phyloP scores from a whole-genome alignment of 768 basidiomycete genomes.

The Boletus rex-veris region DNA sequence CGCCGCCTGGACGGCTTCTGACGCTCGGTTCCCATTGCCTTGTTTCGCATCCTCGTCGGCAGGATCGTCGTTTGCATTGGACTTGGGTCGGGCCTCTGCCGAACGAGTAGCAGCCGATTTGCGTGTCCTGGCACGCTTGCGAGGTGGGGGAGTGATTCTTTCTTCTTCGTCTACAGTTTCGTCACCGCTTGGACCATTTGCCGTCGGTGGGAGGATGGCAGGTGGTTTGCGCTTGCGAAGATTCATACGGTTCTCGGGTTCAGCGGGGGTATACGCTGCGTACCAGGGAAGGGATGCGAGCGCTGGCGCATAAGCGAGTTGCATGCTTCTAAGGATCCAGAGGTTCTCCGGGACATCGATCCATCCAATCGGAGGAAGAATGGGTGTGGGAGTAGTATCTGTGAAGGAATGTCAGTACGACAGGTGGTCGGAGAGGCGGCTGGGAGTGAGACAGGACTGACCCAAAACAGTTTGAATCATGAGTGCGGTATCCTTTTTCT shows the following conservation, averaged over 20 bases:
- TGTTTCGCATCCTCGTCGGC: conserved; percentile 4
- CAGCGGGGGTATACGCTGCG: conserved; percentile 28
- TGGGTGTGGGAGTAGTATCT: conserved; percentile 31
- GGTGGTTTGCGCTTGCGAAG: conserved; percentile 32
- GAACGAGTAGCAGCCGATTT: conserved; percentile 15
- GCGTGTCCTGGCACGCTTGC: conserved; percentile 30
- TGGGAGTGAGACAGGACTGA: conserved; percentile 33
- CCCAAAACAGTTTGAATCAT: conserved; percentile 52
- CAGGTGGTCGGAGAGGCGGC: background rate
- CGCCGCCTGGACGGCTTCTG: conserved; percentile 1
- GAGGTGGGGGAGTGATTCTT: conserved; percentile 25
- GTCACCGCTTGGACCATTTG: conserved; percentile 37
- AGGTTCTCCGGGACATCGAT: conserved; percentile 33
- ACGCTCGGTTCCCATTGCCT: background rate
- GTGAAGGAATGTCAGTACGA: conserved; percentile 4
- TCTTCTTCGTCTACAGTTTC: conserved; percentile 32
- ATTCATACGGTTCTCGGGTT: conserved; percentile 32
- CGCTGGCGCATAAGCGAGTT: conserved; percentile 25
- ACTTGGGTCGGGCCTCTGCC: conserved; percentile 3
- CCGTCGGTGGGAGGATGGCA: conserved; percentile 12
- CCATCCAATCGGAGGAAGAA: conserved; percentile 36
- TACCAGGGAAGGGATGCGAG: conserved; percentile 30
- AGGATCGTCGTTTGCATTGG: conserved; percentile 2
- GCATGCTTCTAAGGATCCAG: conserved; percentile 33
- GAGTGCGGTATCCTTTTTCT: conserved; percentile 46